A percentile compares a stretch with the other conserved stretches of the same genome.
These are phyloP conservation scores for Plasmodium knowlesi DNA, from an alignment of 169 alveolate genomes.

Conservation along the genomic window DNA sequence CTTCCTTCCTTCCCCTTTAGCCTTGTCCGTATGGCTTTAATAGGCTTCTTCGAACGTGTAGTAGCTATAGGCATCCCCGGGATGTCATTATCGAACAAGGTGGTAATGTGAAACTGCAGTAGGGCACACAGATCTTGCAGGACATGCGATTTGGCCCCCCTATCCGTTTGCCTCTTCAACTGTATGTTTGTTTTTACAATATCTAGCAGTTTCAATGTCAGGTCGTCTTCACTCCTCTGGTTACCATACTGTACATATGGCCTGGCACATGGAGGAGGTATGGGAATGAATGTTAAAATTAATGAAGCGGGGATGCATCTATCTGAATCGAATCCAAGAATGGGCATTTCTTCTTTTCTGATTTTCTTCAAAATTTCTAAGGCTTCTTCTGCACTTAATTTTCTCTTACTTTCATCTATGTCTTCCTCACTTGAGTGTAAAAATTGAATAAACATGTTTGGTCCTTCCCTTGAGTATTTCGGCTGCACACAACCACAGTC, in stretches of 20 bases:
- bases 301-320: constrained; percentile 96
- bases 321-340: constrained; percentile 96
- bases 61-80: constrained; percentile 97
- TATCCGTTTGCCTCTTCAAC: constrained; percentile 89
- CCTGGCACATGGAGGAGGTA: constrained; percentile 99
- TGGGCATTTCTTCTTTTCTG: constrained; percentile 90
- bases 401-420: constrained; percentile 81
- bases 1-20: constrained; percentile 99
- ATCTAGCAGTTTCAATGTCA: constrained; percentile 96
- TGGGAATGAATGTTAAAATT: constrained; percentile 95
- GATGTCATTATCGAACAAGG: constrained; percentile 97
- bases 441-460: constrained; percentile 88
- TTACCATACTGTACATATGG: constrained; percentile 97
- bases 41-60: constrained; percentile 96
- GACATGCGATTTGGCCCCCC: constrained; percentile 94
- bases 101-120: constrained; percentile 97
- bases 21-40: constrained; percentile 98
- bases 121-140: constrained; percentile 92
- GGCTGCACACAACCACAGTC: constrained; percentile 94
- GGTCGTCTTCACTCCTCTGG: constrained; percentile 97
- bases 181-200: constrained; percentile 95
- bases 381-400: constrained; percentile 92
- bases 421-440: constrained; percentile 88
- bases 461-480: constrained; percentile 90
- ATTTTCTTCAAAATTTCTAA: constrained; percentile 90